These are phyloP conservation scores for Zymoseptoria passerinii DNA, from an alignment of 2,329 filamentous ascomycete species.

Conservation along the genomic window DNA sequence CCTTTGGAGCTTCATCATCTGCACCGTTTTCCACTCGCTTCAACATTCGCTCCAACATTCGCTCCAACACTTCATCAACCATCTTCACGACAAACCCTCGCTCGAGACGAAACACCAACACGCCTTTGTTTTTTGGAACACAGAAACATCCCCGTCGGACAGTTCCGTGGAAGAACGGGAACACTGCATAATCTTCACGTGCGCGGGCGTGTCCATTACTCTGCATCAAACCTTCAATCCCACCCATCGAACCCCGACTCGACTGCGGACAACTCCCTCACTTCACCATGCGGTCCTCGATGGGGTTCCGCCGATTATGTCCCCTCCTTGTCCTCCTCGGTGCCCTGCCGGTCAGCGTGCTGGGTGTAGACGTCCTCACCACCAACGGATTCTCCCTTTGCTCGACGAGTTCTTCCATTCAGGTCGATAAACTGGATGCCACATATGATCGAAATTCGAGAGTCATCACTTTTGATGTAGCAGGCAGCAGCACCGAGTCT, in stretches of 20 bases:
- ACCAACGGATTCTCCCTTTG: conserved; percentile 77
- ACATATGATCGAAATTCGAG: conserved; percentile 68
- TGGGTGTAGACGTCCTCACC: conserved; percentile 64
- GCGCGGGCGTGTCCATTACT: conserved; percentile 11
- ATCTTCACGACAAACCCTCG: conserved; percentile 1
- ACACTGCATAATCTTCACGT: not conserved
- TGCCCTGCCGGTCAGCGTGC: conserved; percentile 39
- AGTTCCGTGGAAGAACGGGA: not conserved
- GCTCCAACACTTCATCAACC: not conserved
- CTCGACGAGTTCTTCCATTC: conserved; percentile 50
- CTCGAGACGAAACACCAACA: conserved; percentile 6
- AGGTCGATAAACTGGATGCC: conserved; percentile 66
- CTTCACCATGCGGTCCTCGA: conserved; percentile 24
- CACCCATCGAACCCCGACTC: not conserved
- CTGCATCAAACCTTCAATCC: not conserved
- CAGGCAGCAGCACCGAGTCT: conserved; percentile 61
- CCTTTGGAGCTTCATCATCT: not conserved
- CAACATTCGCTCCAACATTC: not conserved
- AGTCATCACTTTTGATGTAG: conserved; percentile 70
- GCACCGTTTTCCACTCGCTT: not conserved
- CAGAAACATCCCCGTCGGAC: not conserved
- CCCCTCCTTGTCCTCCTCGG: conserved; percentile 26
- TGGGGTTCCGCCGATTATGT: conserved; percentile 16
- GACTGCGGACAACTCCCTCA: conserved; percentile 4
- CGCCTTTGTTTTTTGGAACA: conserved; percentile 8